Conservation (phyloP, 495 filamentous ascomycete genomes). For the Penicillium turbatum region DNA sequence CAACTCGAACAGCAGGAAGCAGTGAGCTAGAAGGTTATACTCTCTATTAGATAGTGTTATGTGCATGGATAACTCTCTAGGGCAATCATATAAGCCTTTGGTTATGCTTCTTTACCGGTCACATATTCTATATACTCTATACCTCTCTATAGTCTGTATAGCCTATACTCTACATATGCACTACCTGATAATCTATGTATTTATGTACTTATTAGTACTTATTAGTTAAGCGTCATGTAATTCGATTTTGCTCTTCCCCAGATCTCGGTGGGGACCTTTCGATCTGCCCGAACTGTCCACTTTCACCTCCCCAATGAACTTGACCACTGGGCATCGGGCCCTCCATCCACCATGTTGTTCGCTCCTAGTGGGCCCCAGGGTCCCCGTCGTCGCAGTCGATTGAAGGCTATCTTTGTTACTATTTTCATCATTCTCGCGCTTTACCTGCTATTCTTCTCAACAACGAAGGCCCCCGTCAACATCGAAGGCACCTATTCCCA, state of each 20-base stretch:
- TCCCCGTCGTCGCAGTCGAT: slow-evolving; percentile 41
- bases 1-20: no score
- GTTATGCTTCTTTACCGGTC: no score
- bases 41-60: no score
- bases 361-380: slow-evolving; percentile 35
- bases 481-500: slow-evolving; percentile 23
- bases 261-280: neutral
- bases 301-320: slow-evolving; percentile 4
- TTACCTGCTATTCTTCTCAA: slow-evolving; percentile 39
- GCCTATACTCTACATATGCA: no score
- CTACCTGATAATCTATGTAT: no score
- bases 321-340: slow-evolving; percentile 10
- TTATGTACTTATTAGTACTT: no score
- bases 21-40: no score
- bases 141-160: no score
- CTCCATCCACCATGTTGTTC: slow-evolving; percentile 34
- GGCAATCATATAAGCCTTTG: no score
- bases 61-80: no score
- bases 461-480: slow-evolving; percentile 11
- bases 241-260: neutral
- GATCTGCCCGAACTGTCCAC: neutral
- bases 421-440: slow-evolving; percentile 38
- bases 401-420: slow-evolving; percentile 40
- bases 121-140: no score
- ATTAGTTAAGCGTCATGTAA: no score